Evolutionary conservation across 129 eudicot genomes (phyloP), one percentile per base, ranked within the genome.

Genomic region (Escallonia rubra): DNA sequence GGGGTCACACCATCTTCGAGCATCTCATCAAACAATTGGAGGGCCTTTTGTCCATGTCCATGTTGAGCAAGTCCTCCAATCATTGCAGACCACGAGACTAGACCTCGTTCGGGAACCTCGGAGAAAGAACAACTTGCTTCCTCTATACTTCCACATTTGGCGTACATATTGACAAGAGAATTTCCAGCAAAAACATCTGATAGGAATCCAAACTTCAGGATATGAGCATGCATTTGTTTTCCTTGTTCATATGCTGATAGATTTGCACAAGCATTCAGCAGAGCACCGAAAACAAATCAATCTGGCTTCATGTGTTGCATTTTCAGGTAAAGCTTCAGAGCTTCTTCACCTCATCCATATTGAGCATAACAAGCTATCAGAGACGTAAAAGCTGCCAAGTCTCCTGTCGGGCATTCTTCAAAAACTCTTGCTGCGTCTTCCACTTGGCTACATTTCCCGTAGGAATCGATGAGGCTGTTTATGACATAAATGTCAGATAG

Each of bases 51-150:
- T 23, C 90, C 99, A 54, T 80, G 82, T 42, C 96, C 96, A 43
- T 93, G 99, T 73, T 89, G 95, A 16, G 96, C 96, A 70, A 84
- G 85, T 47, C 96, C 99, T 55, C 90, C 93, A 11, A 93, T 93
- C 88, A 93, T 93, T 11, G 99, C 83, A 3, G 92, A 82, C 88
- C 90, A 93, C 1, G 99, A 89, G 34, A 89, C 95, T 16, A 89
- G 59, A 70, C 83, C 82, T 80, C 78, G 89, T 53, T 84, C 82
- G 3, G 75, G 71, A 49, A 93, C 79, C 80, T 74, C 90, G 7
- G 67, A 58, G 59, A 93, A 93, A 38, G 93, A 89, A 61, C 58
- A 71, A 40, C 57, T 73, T 3, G 96, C 96, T 15, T 89, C 96
- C 12, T 82, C 82, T 58, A 89, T 78, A 49, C 88, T 80, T 74